Conservation (phyloP, 2,329 filamentous ascomycete species). For the Bipolaris victoriae region DNA sequence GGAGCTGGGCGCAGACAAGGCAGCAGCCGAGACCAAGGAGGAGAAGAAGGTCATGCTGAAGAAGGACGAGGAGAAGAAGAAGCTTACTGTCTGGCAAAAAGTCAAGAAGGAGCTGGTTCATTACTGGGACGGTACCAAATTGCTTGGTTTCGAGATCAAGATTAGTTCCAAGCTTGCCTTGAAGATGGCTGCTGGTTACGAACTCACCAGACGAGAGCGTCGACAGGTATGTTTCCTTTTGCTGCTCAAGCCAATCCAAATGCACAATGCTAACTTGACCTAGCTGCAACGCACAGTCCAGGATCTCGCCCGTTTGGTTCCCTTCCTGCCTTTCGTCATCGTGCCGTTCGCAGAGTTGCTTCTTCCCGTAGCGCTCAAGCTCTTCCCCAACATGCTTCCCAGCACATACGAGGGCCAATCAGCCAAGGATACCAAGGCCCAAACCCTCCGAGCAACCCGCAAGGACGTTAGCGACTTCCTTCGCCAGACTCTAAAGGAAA, state of each 20-base stretch:
- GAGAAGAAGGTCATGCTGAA: slow-evolving; percentile 65
- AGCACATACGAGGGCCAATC: slow-evolving; percentile 96
- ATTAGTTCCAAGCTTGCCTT: slow-evolving; percentile 90
- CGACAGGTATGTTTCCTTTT: slow-evolving; percentile 65
- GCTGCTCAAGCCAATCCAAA: neutral
- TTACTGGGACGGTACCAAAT: slow-evolving; percentile 98
- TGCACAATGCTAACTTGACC: slow-evolving; percentile 19
- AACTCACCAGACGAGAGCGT: slow-evolving; percentile 91
- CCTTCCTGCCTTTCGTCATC: slow-evolving; percentile 96
- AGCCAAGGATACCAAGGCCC: slow-evolving; percentile 87
- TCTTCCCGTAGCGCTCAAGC: slow-evolving; percentile 85
- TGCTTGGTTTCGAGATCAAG: slow-evolving; percentile 87
- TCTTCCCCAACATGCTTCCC: slow-evolving; percentile 96
- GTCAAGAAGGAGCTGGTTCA: slow-evolving; percentile 93
- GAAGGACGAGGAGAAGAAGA: slow-evolving; percentile 73
- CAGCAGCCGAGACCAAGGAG: slow-evolving; percentile 53
- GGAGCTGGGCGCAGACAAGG: slow-evolving; percentile 68
- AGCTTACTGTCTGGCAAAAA: slow-evolving; percentile 86
- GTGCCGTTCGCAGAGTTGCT: slow-evolving; percentile 95
- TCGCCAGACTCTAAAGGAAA: slow-evolving; percentile 86
- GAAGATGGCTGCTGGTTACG: slow-evolving; percentile 98
- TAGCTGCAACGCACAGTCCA: slow-evolving; percentile 87
- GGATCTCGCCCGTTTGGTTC: slow-evolving; percentile 88
- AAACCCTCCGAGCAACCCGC: slow-evolving; percentile 78
- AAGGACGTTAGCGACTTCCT: slow-evolving; percentile 94